These are phyloP conservation scores for Litsea cubeba DNA, from an alignment of 164 flowering plant species.

Conservation along the genomic window DNA sequence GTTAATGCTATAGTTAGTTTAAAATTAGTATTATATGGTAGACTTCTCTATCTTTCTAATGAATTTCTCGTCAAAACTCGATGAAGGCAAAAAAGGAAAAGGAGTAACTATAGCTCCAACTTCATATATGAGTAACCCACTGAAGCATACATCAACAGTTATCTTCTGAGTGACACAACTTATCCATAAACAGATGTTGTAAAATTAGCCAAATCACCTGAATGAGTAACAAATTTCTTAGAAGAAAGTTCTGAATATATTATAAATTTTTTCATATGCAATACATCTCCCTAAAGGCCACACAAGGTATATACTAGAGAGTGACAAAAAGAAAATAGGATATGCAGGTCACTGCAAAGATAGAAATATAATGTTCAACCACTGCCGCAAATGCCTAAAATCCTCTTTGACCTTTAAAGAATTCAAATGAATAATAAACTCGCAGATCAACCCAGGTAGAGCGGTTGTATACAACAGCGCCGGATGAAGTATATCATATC, in stretches of 20 bases:
- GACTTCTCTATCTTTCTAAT: too few species aligned
- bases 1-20: too few species aligned
- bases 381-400: slow-evolving; percentile 9
- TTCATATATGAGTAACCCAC: too few species aligned
- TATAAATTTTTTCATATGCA: not conserved
- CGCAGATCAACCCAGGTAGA: not conserved
- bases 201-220: not conserved
- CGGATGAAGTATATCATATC: not conserved
- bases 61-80: too few species aligned
- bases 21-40: too few species aligned
- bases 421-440: slow-evolving; percentile 2
- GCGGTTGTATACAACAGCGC: not conserved
- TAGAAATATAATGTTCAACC: slow-evolving; percentile 1
- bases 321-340: not conserved
- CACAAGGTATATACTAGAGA: not conserved
- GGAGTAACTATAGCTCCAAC: too few species aligned
- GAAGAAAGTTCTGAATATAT: too few species aligned
- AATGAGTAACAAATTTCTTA: too few species aligned
- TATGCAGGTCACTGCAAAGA: not conserved
- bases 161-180: not conserved
- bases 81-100: too few species aligned
- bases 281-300: not conserved
- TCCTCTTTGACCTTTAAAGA: not conserved
- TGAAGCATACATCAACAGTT: too few species aligned
- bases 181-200: not conserved